These are phyloP conservation scores for Stylosanthes scabra DNA, from an alignment of 331 rosid genomes.

Conservation along the genomic window DNA sequence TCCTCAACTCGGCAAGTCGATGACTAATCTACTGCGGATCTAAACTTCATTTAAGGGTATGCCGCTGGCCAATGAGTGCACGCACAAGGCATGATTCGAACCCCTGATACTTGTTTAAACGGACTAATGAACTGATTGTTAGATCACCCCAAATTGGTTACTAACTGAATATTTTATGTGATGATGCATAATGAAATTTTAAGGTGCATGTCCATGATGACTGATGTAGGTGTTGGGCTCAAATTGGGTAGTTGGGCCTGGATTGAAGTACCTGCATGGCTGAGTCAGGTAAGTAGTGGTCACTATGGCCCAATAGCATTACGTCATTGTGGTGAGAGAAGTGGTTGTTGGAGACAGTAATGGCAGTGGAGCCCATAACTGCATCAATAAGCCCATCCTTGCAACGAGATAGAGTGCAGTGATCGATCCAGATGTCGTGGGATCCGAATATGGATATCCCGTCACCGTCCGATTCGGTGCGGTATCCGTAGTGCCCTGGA, in stretches of 20 bases:
- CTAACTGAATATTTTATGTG: background rate
- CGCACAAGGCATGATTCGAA: too few species aligned
- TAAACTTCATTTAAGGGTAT: too few species aligned
- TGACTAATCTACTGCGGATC: too few species aligned
- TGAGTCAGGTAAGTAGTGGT: constrained; percentile 63
- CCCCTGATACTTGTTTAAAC: too few species aligned
- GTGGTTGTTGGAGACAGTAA: constrained; percentile 80
- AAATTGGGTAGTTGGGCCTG: background rate
- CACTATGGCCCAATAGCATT: constrained; percentile 91
- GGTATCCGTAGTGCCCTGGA: constrained; percentile 67
- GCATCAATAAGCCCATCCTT: constrained; percentile 84
- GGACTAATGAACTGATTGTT: too few species aligned
- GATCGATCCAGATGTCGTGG: constrained; percentile 82
- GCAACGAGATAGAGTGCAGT: constrained; percentile 78
- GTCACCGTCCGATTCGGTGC: constrained; percentile 86
- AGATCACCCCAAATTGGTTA: too few species aligned
- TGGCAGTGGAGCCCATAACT: constrained; percentile 84
- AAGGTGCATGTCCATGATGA: background rate
- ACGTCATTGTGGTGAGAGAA: constrained; percentile 89
- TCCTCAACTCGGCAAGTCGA: too few species aligned
- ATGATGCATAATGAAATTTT: background rate
- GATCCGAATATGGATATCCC: constrained; percentile 82
- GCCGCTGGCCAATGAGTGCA: too few species aligned
- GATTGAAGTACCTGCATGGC: constrained; percentile 63
- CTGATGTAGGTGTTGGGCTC: background rate